phyloP scores from a whole-genome alignment of 2,329 filamentous ascomycete genomes.

The Aciculosporium take region DNA sequence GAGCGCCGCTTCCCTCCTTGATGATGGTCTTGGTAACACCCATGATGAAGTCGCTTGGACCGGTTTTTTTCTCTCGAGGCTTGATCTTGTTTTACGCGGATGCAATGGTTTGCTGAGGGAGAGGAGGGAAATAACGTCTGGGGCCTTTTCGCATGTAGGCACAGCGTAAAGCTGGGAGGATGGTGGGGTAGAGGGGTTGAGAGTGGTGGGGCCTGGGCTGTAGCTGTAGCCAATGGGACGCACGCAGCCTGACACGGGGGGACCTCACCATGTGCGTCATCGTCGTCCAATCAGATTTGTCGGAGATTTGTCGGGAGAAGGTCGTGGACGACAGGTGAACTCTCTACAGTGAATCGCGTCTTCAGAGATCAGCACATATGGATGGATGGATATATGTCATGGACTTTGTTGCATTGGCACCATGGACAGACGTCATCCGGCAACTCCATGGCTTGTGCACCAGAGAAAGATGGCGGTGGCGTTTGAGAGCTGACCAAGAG shows the following conservation, averaged over 20 bases:
- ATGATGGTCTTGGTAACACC: constrained; percentile 57
- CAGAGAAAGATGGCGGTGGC: too few relatives aligned
- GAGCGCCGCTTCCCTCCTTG: constrained; percentile 45
- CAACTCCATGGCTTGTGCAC: too few relatives aligned
- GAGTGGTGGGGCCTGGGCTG: background rate
- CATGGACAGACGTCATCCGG: too few relatives aligned
- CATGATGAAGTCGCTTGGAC: constrained; percentile 34
- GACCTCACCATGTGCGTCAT: constrained; percentile 1
- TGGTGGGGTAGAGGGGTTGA: constrained; percentile 1
- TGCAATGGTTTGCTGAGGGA: background rate
- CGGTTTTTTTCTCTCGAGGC: background rate
- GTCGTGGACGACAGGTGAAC: background rate
- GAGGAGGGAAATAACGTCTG: background rate
- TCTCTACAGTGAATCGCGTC: too few relatives aligned
- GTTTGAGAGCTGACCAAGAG: too few relatives aligned
- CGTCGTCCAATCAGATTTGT: background rate
- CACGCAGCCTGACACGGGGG: background rate
- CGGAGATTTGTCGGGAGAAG: background rate
- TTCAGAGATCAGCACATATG: too few relatives aligned
- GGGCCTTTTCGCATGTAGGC: too few relatives aligned
- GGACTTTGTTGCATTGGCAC: too few relatives aligned
- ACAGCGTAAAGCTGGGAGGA: background rate
- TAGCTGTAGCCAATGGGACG: constrained; percentile 1
- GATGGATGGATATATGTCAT: too few relatives aligned
- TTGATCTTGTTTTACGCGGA: background rate